A percentile compares a stretch with the other conserved stretches of the same genome.
These are phyloP conservation scores for Aphanomyces euteiches DNA, from an alignment of 352 stramenopile species.

Conservation along the genomic window DNA sequence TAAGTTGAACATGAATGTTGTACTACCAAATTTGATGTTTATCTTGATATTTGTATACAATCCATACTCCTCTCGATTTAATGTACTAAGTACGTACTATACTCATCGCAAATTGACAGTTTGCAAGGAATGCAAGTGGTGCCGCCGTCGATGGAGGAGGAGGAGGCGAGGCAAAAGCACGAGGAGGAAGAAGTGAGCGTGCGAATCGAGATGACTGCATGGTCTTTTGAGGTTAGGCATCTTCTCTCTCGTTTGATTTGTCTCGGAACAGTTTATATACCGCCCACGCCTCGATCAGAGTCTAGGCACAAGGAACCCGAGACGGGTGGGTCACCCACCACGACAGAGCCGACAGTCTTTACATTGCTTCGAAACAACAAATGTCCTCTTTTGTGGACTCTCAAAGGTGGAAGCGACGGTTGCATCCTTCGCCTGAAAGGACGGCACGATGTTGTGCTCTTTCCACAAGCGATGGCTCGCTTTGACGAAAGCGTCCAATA, in stretches of 20 bases:
- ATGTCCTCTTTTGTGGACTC: conserved; percentile 21
- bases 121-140: not conserved
- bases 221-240: conserved; percentile 20
- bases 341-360: not conserved
- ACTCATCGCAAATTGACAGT: not conserved
- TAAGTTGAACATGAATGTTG: too few relatives aligned
- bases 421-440: conserved; percentile 16
- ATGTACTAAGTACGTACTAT: not conserved
- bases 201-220: conserved; percentile 20
- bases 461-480: conserved; percentile 21
- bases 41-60: too few relatives aligned
- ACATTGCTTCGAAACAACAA: conserved; percentile 4
- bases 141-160: not conserved
- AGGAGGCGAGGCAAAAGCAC: not conserved
- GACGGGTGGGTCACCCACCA: not conserved
- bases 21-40: too few relatives aligned
- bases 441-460: conserved; percentile 16
- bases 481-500: not conserved
- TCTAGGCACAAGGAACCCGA: not conserved
- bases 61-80: too few relatives aligned
- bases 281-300: not conserved
- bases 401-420: conserved; percentile 13
- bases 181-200: conserved; percentile 18
- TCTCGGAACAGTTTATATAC: not conserved
- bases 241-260: conserved; percentile 17